Percentiles rank a stretch among this genome's conserved stretches.
Conservation (phyloP, 208 protist species). For the Vickermania spadyakhi region DNA sequence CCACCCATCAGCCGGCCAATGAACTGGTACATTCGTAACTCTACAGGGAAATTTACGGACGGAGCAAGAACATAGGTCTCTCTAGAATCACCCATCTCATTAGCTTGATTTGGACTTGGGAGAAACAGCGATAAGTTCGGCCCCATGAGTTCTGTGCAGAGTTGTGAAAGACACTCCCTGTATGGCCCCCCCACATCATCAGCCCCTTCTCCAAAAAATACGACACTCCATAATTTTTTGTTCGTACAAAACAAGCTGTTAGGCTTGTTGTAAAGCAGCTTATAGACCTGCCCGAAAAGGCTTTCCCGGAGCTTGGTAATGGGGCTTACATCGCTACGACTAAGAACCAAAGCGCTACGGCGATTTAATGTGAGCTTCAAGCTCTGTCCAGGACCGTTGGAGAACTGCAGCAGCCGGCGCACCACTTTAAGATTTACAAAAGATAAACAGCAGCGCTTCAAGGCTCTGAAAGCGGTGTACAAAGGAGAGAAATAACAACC, state of each 20-base stretch:
- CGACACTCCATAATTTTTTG: conserved; percentile 80
- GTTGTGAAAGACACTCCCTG: conserved; percentile 82
- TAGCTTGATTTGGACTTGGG: conserved; percentile 64
- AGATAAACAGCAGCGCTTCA: conserved; percentile 25
- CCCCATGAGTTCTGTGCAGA: conserved; percentile 87
- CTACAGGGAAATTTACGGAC: conserved; percentile 20
- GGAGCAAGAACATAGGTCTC: conserved; percentile 78
- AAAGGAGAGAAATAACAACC: conserved; percentile 9
- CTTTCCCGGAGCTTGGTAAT: conserved; percentile 44
- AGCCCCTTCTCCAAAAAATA: conserved; percentile 85
- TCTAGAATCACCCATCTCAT: conserved; percentile 60
- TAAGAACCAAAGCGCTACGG: conserved; percentile 58
- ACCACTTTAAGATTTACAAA: conserved; percentile 31
- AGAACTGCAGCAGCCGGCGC: conserved; percentile 25
- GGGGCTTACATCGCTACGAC: conserved; percentile 23
- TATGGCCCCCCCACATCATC: conserved; percentile 93
- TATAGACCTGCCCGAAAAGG: conserved; percentile 85
- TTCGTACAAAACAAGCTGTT: conserved; percentile 55
- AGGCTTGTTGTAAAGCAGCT: conserved; percentile 47
- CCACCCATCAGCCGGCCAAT: conserved; percentile 92
- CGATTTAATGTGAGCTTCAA: conserved; percentile 79
- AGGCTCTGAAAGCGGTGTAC: conserved; percentile 9
- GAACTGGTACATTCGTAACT: conserved; percentile 83
- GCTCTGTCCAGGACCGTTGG: conserved; percentile 40
- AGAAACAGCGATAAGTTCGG: conserved; percentile 76